These are phyloP conservation scores for Leucosporidium creatinivorum DNA, from an alignment of 768 basidiomycete species.

Conservation along the genomic window DNA sequence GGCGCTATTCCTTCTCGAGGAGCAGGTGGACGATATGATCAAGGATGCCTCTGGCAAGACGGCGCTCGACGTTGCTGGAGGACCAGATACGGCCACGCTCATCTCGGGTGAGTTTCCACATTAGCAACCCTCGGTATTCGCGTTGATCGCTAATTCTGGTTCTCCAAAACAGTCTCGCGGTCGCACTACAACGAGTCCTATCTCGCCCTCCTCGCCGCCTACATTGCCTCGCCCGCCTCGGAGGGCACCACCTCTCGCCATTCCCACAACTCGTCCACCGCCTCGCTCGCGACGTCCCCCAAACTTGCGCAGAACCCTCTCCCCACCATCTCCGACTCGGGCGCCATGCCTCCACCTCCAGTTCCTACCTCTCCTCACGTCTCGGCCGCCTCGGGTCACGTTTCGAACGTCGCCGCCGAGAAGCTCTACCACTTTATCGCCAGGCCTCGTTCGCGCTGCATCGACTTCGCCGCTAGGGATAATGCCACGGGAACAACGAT, in stretches of 20 bases:
- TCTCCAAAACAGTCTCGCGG: slow-evolving; percentile 58
- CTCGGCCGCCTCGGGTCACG: slow-evolving; percentile 36
- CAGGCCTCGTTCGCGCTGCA: slow-evolving; percentile 59
- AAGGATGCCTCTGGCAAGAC: slow-evolving; percentile 61
- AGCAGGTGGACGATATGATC: slow-evolving; percentile 68
- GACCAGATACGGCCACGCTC: slow-evolving; percentile 57
- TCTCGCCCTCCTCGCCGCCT: slow-evolving; percentile 31
- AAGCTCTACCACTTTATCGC: slow-evolving; percentile 49
- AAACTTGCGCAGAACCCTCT: background rate
- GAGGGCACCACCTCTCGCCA: slow-evolving; percentile 12
- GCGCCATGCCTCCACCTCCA: slow-evolving; percentile 52
- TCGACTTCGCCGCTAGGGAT: slow-evolving; percentile 76
- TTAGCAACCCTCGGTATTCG: slow-evolving; percentile 26
- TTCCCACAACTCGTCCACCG: slow-evolving; percentile 5
- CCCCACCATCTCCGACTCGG: background rate
- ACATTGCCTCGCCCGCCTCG: slow-evolving; percentile 25
- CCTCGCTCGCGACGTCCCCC: background rate
- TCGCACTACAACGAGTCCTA: slow-evolving; percentile 41
- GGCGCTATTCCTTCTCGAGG: slow-evolving; percentile 66
- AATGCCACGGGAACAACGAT: slow-evolving; percentile 56
- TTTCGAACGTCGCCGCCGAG: slow-evolving; percentile 27
- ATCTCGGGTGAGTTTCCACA: slow-evolving; percentile 54
- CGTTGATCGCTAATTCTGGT: background rate
- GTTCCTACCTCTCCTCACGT: slow-evolving; percentile 50
- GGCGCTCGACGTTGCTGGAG: slow-evolving; percentile 63